Percentiles rank a stretch among this genome's conserved stretches.
phyloP scores from a whole-genome alignment of 2,329 filamentous ascomycete genomes.

The Colletotrichum cereale region DNA sequence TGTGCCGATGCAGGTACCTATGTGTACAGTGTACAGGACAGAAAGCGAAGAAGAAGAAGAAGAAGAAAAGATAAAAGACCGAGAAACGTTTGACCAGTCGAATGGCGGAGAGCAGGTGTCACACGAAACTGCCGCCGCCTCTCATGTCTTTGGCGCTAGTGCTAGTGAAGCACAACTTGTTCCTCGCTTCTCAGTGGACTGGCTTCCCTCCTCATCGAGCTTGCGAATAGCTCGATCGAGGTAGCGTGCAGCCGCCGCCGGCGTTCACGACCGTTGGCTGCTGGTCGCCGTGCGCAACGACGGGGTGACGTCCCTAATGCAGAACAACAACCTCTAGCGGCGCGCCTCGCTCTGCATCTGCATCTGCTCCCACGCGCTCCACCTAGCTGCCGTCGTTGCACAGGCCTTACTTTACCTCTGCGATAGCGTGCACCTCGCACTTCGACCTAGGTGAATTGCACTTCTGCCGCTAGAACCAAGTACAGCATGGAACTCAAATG shows the following conservation, averaged over 20 bases:
- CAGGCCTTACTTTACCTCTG: background rate
- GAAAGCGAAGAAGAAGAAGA: slow-evolving; percentile 1
- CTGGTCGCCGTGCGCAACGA: slow-evolving; percentile 39
- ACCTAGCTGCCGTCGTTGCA: background rate
- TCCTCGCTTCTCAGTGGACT: background rate
- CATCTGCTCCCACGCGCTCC: background rate
- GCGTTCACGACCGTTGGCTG: slow-evolving; percentile 8
- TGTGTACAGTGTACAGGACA: background rate
- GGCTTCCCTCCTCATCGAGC: background rate
- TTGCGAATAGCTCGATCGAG: slow-evolving; percentile 15
- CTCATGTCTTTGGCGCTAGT: slow-evolving; percentile 3
- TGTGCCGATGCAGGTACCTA: too few relatives aligned
- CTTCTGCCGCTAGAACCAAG: background rate
- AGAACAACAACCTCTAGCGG: background rate
- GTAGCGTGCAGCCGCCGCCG: slow-evolving; percentile 22
- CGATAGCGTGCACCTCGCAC: background rate
- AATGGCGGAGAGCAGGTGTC: slow-evolving; percentile 21
- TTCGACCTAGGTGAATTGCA: background rate
- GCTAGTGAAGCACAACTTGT: slow-evolving; percentile 14
- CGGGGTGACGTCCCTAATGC: slow-evolving; percentile 17
- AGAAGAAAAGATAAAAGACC: too few relatives aligned
- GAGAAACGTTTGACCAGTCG: slow-evolving; percentile 31
- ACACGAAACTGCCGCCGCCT: slow-evolving; percentile 35
- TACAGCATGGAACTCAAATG: background rate
- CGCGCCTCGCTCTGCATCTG: slow-evolving; percentile 12